phyloP scores from a whole-genome alignment of 2,329 filamentous ascomycete genomes.

The Tolypocladium guangdongense region DNA sequence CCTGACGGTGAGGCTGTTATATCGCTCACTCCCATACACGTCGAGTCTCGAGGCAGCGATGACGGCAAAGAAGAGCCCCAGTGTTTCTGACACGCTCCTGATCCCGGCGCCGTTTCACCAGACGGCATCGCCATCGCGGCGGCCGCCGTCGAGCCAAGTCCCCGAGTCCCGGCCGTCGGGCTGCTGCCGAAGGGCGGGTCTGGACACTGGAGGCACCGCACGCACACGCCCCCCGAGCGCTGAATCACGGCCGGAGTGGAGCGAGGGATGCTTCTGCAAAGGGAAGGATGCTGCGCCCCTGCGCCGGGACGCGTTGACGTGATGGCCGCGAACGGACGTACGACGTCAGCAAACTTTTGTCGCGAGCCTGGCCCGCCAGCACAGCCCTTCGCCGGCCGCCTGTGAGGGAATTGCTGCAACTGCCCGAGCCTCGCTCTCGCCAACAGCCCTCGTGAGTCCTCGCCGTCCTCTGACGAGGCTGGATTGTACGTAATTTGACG shows the following conservation, averaged over 20 bases:
- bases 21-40: neutral
- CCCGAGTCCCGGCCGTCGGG: neutral
- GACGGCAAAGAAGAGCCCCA: neutral
- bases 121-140: neutral
- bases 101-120: neutral
- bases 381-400: neutral
- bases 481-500: neutral
- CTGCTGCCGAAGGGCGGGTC: neutral
- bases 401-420: neutral
- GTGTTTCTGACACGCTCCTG: neutral
- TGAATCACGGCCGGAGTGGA: neutral
- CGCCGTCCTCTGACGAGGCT: neutral
- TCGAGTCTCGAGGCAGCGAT: neutral
- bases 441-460: neutral
- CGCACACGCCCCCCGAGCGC: neutral
- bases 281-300: neutral
- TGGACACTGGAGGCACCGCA: neutral
- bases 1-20: neutral
- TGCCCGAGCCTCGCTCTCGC: neutral
- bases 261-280: neutral
- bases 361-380: neutral
- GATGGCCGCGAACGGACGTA: neutral
- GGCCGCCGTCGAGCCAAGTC: neutral
- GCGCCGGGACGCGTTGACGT: neutral
- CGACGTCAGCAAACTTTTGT: neutral